Evolutionary conservation across 495 filamentous ascomycete species (phyloP).

Genomic region (Clavariopsis aquatica): DNA sequence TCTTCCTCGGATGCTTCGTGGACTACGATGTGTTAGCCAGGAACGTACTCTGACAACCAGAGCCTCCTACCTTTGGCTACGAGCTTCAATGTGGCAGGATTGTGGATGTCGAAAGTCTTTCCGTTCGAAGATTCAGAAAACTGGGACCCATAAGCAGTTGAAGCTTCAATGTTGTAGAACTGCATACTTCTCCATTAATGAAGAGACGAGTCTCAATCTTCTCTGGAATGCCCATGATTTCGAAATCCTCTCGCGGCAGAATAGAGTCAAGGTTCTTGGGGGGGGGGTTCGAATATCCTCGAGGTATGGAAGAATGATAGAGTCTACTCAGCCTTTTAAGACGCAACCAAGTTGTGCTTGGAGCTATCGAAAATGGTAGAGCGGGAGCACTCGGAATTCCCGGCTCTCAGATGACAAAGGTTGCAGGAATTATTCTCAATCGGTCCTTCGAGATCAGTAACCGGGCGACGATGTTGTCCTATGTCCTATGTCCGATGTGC

Average conservation of each 20-base stretch:
- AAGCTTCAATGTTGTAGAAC: not conserved
- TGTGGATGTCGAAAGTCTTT: constrained; percentile 51
- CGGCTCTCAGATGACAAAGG: not conserved
- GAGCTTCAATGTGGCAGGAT: constrained; percentile 50
- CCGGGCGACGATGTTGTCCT: not conserved
- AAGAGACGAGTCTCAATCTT: constrained; percentile 48
- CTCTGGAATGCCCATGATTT: constrained; percentile 27
- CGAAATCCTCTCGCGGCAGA: not conserved
- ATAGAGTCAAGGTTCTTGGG: not conserved
- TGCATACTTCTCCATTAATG: constrained; percentile 53
- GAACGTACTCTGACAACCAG: not conserved
- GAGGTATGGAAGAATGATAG: not conserved
- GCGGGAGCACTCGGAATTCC: not conserved
- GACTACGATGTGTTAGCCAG: constrained; percentile 38
- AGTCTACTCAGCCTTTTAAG: not conserved
- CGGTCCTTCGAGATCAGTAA: not conserved
- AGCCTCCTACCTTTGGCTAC: constrained; percentile 45
- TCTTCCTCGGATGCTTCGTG: constrained; percentile 55
- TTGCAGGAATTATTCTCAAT: not conserved
- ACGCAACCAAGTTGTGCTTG: not conserved
- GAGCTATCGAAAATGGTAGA: not conserved
- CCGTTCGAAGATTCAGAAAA: constrained; percentile 50
- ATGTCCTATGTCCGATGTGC: not conserved
- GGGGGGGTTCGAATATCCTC: not conserved
- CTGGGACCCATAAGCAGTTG: constrained; percentile 36